Percentiles rank a stretch among this genome's conserved stretches.
Conservation (phyloP, 768 basidiomycete genomes). For the Auricularia cornea region DNA sequence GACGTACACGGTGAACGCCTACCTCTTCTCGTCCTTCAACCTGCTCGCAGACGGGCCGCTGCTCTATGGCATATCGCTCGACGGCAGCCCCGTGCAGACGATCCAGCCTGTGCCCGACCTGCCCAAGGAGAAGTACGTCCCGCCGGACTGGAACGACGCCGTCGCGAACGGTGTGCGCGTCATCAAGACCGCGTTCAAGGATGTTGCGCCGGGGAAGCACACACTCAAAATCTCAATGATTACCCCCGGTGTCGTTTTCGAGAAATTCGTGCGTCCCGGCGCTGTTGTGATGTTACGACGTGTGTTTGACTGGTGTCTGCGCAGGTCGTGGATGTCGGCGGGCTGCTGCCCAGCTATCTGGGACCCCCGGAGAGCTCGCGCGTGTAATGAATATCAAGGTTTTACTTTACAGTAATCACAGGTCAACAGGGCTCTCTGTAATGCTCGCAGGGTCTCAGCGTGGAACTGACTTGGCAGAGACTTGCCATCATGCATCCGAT, state of each 20-base stretch:
- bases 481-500: no score
- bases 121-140: slow-evolving; percentile 37
- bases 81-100: slow-evolving; percentile 23
- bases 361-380: slow-evolving; percentile 52
- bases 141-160: slow-evolving; percentile 43
- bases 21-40: slow-evolving; percentile 47
- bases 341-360: slow-evolving; percentile 46
- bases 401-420: not conserved
- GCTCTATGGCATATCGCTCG: slow-evolving; percentile 43
- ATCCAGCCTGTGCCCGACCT: slow-evolving; percentile 27
- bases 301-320: slow-evolving; percentile 2
- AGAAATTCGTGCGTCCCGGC: slow-evolving; percentile 42
- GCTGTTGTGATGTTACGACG: not conserved
- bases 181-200: slow-evolving; percentile 31
- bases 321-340: slow-evolving; percentile 41
- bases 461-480: no score
- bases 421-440: no score
- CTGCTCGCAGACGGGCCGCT: slow-evolving; percentile 41
- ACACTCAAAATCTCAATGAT: slow-evolving; percentile 54
- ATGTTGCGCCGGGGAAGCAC: slow-evolving; percentile 43
- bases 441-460: no score
- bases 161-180: slow-evolving; percentile 45
- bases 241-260: slow-evolving; percentile 50
- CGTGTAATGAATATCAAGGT: slow-evolving; percentile 7
- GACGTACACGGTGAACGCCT: slow-evolving; percentile 31